Evolutionary conservation across 331 rosid species (phyloP), one percentile per base, ranked within the genome.

Genomic region (Malus hybrid): DNA sequence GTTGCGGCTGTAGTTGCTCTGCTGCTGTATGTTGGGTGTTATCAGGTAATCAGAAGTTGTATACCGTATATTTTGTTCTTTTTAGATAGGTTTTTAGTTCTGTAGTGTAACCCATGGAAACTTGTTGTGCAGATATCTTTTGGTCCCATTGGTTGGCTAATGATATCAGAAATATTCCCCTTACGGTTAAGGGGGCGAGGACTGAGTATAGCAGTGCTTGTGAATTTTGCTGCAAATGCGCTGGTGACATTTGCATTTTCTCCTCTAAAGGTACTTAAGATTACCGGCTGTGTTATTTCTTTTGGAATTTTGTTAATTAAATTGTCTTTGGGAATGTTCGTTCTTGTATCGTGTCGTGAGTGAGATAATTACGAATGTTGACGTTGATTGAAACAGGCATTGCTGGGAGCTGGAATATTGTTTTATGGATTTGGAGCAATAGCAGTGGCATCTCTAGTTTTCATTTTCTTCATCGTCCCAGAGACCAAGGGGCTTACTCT

Each of bases 401-500:
- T 80, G 83, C 82, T 94, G 74, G 99, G 99, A 88, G 95, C 97
- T 65, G 99, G 92, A 67, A 44, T 87, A 22, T 70, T 94, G 83
- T 92, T 94, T 39, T 90, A 89, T 76, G 67, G 33, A 71, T 94
- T 94, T 74, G 91, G 93, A 71, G 90, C 34, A 65, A 86, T 94
- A 76, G 88, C 97, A 0, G 86, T 90, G 83, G 80, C n/a, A 6
- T 90, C 99, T 8, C 95, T 94, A 13, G 39, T 77, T 6, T 94
- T 92, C 84, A 90, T 90, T 75, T 89, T 74, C 92, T 84, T 92
- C 69, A 73, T 92, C 55, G 76, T 94, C 48, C 99, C 99, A 10
- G 97, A 94, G 88, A 94, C 99, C 12, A 94, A 94, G 80, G 99
- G 99, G 50, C 99, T 94, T 31, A 90, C 97, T 42, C 99, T 94